Conservation (phyloP, 192 early-diverging fungal genomes). For the Podochytrium sp. region DNA sequence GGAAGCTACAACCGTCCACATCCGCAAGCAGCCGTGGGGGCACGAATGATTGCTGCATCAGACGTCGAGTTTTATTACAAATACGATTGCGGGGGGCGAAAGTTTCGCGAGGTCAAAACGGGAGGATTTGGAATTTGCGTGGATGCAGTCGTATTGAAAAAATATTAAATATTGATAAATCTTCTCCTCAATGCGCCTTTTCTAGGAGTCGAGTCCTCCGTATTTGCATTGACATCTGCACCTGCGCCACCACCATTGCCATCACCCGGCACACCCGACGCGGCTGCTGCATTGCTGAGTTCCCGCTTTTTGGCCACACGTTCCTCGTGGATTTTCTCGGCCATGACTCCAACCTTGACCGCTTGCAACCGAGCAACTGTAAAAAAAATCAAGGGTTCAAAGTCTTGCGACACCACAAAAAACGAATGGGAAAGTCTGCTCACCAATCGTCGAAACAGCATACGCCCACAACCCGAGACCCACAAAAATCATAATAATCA, state of each 20-base stretch:
- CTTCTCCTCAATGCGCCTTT: too few species aligned
- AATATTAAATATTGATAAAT: too few species aligned
- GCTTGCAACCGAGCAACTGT: slow-evolving; percentile 29
- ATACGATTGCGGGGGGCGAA: slow-evolving; percentile 53
- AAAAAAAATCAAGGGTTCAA: neutral
- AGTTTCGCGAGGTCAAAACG: slow-evolving; percentile 47
- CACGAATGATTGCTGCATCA: neutral
- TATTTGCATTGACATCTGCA: too few species aligned
- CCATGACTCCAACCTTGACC: slow-evolving; percentile 1
- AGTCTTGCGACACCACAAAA: neutral
- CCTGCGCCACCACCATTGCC: too few species aligned
- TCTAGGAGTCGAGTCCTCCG: too few species aligned
- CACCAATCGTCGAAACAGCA: slow-evolving; percentile 23
- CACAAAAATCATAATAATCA: slow-evolving; percentile 32
- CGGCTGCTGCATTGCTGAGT: too few species aligned
- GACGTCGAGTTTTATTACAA: slow-evolving; percentile 49
- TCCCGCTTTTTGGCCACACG: neutral
- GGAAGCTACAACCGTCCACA: neutral
- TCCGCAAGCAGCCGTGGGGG: neutral
- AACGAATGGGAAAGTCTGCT: neutral
- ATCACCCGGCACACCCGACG: too few species aligned
- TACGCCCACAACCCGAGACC: slow-evolving; percentile 32
- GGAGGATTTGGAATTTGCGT: slow-evolving; percentile 48
- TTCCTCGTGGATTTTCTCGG: slow-evolving; percentile 20
- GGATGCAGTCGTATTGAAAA: slow-evolving; percentile 37